phyloP scores from a whole-genome alignment of 352 stramenopile genomes.

The Phytopythium cucurbitacearum region DNA sequence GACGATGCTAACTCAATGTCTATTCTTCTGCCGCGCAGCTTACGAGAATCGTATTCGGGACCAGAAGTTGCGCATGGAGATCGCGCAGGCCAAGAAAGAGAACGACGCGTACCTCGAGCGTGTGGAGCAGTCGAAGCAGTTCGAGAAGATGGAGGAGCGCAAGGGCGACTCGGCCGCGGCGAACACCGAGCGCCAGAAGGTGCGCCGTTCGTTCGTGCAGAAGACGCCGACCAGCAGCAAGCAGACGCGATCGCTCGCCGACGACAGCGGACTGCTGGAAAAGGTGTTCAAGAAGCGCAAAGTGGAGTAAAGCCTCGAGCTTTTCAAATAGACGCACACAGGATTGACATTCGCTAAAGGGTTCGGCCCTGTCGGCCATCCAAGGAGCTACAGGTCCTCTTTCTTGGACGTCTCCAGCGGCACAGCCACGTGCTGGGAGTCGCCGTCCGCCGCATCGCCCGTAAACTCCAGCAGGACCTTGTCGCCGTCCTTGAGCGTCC shows the following conservation, averaged over 20 bases:
- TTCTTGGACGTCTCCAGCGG: slow-evolving; percentile 17
- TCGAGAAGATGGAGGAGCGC: slow-evolving; percentile 82
- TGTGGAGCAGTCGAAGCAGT: slow-evolving; percentile 83
- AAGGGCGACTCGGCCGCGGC: slow-evolving; percentile 37
- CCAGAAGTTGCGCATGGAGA: slow-evolving; percentile 84
- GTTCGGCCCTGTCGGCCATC: neutral
- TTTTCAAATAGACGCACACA: slow-evolving; percentile 4
- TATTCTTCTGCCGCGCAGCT: slow-evolving; percentile 8
- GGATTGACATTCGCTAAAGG: slow-evolving; percentile 9
- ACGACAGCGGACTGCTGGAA: slow-evolving; percentile 32
- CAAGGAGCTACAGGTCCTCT: neutral
- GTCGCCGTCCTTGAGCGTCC: slow-evolving; percentile 55
- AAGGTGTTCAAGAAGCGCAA: slow-evolving; percentile 85
- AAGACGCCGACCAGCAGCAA: slow-evolving; percentile 70
- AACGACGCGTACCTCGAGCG: slow-evolving; percentile 86
- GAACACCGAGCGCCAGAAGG: slow-evolving; percentile 24
- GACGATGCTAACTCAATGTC: slow-evolving; percentile 1
- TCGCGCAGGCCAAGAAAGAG: slow-evolving; percentile 83
- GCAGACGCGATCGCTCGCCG: slow-evolving; percentile 46
- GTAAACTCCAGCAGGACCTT: slow-evolving; percentile 46
- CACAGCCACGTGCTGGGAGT: slow-evolving; percentile 43
- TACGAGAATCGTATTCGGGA: slow-evolving; percentile 87
- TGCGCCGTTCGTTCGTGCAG: slow-evolving; percentile 76
- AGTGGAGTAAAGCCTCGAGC: slow-evolving; percentile 4
- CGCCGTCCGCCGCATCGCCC: slow-evolving; percentile 40